Conservation (phyloP, 179 eudicot genomes). For the Silene noctiflora region DNA sequence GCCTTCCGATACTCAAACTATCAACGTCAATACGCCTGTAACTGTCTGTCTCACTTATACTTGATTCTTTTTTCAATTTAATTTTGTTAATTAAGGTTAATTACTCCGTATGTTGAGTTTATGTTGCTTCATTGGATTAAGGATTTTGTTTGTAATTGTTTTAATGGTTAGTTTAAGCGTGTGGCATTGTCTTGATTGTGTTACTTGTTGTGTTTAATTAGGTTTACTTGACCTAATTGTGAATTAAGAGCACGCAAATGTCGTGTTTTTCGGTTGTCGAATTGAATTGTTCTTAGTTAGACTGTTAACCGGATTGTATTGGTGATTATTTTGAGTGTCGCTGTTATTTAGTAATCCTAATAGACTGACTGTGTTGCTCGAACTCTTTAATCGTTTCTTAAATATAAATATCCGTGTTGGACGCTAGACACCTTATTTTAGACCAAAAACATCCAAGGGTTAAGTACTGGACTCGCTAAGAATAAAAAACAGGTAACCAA, state of each 20-base stretch:
- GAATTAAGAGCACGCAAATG: background rate
- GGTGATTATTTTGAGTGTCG: background rate
- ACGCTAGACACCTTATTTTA: no score
- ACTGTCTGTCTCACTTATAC: constrained; percentile 8
- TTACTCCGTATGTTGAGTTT: background rate
- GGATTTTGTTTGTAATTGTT: no score
- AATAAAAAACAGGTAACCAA: no score
- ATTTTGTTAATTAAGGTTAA: background rate
- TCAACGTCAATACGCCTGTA: constrained; percentile 70
- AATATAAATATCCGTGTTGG: no score
- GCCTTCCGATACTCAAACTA: constrained; percentile 39
- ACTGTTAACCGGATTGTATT: background rate
- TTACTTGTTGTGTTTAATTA: background rate
- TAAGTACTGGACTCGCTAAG: no score
- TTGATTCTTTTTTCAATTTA: background rate
- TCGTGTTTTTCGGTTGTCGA: background rate
- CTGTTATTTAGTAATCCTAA: no score
- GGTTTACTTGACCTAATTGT: no score
- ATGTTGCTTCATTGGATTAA: background rate
- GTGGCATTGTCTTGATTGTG: background rate
- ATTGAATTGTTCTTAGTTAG: background rate
- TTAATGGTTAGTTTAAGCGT: no score
- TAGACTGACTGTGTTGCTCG: no score
- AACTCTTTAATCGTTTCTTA: no score
- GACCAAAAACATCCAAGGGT: no score